Evolutionary conservation across 202 grass and related monocot species (phyloP), one percentile per base, ranked within the genome.

Genomic region (Zizania palustris): DNA sequence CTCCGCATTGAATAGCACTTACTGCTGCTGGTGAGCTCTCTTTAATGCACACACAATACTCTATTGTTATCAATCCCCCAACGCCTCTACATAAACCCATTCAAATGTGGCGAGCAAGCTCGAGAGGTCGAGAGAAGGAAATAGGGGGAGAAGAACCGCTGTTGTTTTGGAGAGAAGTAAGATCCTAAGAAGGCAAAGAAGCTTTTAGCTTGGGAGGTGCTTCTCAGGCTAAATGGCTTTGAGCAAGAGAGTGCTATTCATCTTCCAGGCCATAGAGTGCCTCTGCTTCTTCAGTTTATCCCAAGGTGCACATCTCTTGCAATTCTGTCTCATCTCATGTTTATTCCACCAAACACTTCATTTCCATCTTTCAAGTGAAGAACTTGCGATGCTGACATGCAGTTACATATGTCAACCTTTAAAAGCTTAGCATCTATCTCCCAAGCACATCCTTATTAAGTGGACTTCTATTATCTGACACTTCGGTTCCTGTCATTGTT

Each of bases 11-110:
- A 90, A 87, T 84, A 18, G 65, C 72, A 74, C 40, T 87, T 63
- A 84, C 61, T 87, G 12, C 43, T 51, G 81, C 77, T 33, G 84
- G 72, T 87, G 76, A 84, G 80, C 80, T 84, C 60, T 69, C 81
- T 87, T 90, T 58, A 90, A 87, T 87, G 77, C 88, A 46, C 13
- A 39, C 70, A 36, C 41, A 55, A 34, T 71, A 28, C 28, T 71
- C 60, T 18, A 69, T 63, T 77, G 71, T 66, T 34, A 67, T 13
- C 60, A 71, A 36, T 36, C 71, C 42, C 61, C 44, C 75, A 49
- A 36, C 35, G 66, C 59, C 34, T 75, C 78, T 90, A 90, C 61
- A 76, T 78, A 90, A 84, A 59, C 77, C 37, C 41, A 55, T 14
- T 75, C 67, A 18, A 55, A 53, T 64, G 50, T 63, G 14, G 69